These are phyloP conservation scores for Beauveria scarabaeidicola DNA, from an alignment of 2,329 filamentous ascomycete species.

Conservation along the genomic window DNA sequence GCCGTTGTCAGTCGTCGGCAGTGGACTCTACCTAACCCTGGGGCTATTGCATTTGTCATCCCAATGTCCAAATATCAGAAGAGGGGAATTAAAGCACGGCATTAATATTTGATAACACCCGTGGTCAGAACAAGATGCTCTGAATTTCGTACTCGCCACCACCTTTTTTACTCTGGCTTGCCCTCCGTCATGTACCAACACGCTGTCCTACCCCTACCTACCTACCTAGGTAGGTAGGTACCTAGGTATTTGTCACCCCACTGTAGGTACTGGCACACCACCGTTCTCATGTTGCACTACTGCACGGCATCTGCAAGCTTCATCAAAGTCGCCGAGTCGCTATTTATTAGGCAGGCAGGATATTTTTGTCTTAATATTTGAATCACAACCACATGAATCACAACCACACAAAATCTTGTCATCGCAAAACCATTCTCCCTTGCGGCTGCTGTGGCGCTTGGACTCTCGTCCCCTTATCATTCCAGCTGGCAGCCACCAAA, in stretches of 20 bases:
- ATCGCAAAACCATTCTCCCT: not conserved
- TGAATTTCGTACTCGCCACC: too few species aligned
- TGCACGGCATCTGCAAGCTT: not conserved
- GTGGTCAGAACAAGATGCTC: too few species aligned
- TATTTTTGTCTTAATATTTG: not conserved
- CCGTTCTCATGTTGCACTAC: not conserved
- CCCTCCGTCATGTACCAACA: too few species aligned
- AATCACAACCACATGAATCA: not conserved
- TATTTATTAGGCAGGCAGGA: too few species aligned
- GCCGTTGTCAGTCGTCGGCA: too few species aligned
- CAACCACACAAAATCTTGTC: not conserved
- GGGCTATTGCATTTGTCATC: not conserved
- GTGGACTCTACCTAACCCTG: too few species aligned
- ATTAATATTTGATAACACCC: too few species aligned
- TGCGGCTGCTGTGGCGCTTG: slow-evolving; percentile 2
- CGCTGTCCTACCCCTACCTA: too few species aligned
- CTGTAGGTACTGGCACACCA: not conserved
- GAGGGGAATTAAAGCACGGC: too few species aligned
- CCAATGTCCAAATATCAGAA: not conserved
- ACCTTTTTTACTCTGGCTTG: too few species aligned
- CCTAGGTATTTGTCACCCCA: too few species aligned
- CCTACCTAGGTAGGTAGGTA: too few species aligned
- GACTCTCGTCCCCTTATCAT: slow-evolving; percentile 2
- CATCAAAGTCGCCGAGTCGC: not conserved
- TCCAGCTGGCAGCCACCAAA: not conserved